Base-by-base conservation (phyloP, 1,284 basidiomycete genomes). In the Cryptococcus jaspeensis region DNA sequence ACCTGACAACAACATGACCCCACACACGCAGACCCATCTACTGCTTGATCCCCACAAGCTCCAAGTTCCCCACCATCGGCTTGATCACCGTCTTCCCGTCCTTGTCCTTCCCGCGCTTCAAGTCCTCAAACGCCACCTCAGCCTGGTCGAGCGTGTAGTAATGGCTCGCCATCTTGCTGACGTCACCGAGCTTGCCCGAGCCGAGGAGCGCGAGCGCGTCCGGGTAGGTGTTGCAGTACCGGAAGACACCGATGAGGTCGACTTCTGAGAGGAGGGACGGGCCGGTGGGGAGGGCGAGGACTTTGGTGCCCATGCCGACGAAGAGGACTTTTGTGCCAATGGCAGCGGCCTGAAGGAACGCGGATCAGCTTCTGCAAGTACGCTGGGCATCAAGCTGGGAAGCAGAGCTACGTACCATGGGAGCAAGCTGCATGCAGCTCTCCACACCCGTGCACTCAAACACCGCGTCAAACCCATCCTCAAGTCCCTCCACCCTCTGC, bases 391-490 rank as follows among this genome's bases (percentile, higher is more conserved):
- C n/a, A n/a, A n/a, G n/a, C n/a, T n/a, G 38, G 12, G 49, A 39
- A 16, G 13, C n/a, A 37, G 16, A 44, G 32, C 23, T 0, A 79
- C 88, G 81, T 78, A 90, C 89, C 77, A 89, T 84, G 63, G 92
- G 83, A 51, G 88, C 87, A 84, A 90, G 86, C 73, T 93, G 90
- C 73, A 93, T 92, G 72, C 88, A 91, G 32, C 85, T 82, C 75
- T 94, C 92, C 2, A 92, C 92, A 63, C 94, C 94, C 5, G 93
- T 95, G 78, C 94, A 97, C 76, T 97, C 94, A 69, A 93, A 90
- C 38, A 96, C 87, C 65, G 89, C 81, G 77, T 97, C 92, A 76
- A 93, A 95, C 13, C 92, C 93, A 35, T 90, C 86, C 22, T 82
- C 80, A 58, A 84, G 79, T 54, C 79, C 81, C 47, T 72, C 65